These are phyloP conservation scores for Cercospora sesami DNA, from an alignment of 2,329 filamentous ascomycete species.

Conservation along the genomic window DNA sequence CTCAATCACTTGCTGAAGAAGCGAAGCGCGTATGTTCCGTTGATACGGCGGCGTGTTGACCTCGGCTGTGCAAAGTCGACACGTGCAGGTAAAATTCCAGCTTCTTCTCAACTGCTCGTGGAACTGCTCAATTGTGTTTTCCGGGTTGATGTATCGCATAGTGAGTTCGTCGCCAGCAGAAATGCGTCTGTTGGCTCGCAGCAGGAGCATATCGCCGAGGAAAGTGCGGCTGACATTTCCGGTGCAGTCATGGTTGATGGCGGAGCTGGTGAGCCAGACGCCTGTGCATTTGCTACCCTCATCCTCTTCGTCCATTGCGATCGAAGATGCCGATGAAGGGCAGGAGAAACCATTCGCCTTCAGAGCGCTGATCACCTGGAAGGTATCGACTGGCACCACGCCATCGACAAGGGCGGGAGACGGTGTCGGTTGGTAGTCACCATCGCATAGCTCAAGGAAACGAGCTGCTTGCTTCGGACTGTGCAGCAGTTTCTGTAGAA, in stretches of 20 bases:
- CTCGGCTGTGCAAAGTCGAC: conserved; percentile 41
- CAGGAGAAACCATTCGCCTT: conserved; percentile 27
- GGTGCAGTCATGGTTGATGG: conserved; percentile 57
- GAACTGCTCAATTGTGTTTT: conserved; percentile 32
- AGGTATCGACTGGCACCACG: conserved; percentile 24
- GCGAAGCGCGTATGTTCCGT: conserved; percentile 3
- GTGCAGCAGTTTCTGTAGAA: conserved; percentile 27
- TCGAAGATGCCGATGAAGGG: neutral
- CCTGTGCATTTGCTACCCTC: conserved; percentile 34
- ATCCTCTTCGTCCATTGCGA: neutral
- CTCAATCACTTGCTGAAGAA: neutral
- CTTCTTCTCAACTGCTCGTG: conserved; percentile 35
- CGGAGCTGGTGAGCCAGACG: conserved; percentile 52
- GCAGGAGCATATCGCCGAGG: conserved; percentile 57
- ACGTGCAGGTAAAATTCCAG: conserved; percentile 49
- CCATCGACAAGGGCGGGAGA: conserved; percentile 13
- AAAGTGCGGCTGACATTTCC: conserved; percentile 51
- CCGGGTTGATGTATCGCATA: conserved; percentile 22
- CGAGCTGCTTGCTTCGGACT: conserved; percentile 15
- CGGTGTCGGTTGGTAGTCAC: conserved; percentile 19
- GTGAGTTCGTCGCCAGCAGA: conserved; percentile 49
- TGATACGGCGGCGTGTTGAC: conserved; percentile 5
- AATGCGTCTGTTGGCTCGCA: conserved; percentile 51
- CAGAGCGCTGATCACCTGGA: conserved; percentile 22
- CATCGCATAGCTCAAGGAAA: conserved; percentile 26